Conservation (phyloP, 208 protist species). For the Leishmania mexicana region DNA sequence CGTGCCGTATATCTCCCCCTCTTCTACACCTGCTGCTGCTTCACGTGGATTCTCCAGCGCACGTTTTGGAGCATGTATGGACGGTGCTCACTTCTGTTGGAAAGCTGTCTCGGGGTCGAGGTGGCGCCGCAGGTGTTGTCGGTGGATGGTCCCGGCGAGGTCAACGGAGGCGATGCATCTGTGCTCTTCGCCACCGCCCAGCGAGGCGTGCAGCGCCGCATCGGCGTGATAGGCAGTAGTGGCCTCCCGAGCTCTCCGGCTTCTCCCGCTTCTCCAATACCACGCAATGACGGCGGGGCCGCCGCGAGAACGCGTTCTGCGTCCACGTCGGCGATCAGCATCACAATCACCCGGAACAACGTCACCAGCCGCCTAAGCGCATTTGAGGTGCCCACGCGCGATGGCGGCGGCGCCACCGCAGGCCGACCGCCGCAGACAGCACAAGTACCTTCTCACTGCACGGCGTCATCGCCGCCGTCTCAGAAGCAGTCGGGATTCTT, state of each 20-base stretch:
- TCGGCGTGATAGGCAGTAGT: not conserved
- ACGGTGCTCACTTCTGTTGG: conserved; percentile 65
- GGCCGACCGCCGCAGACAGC: conserved; percentile 8
- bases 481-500: not conserved
- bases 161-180: not conserved
- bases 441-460: not conserved
- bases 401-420: not conserved
- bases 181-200: conserved; percentile 15
- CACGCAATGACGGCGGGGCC: not conserved
- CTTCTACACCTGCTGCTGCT: conserved; percentile 58
- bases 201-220: conserved; percentile 8
- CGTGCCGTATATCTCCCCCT: conserved; percentile 30
- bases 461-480: not conserved
- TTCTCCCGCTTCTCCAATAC: not conserved
- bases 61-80: conserved; percentile 63
- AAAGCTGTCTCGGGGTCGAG: conserved; percentile 44
- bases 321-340: conserved; percentile 1
- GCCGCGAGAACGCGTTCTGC: not conserved
- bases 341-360: not conserved
- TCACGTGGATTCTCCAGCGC: conserved; percentile 71
- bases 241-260: not conserved
- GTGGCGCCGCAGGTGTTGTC: conserved; percentile 18
- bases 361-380: not conserved
- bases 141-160: not conserved
- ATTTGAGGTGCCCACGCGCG: not conserved